Evolutionary conservation across 1,284 basidiomycete genomes (phyloP), one percentile per base, ranked within the genome.

Genomic region (Afroboletus lepidellus): DNA sequence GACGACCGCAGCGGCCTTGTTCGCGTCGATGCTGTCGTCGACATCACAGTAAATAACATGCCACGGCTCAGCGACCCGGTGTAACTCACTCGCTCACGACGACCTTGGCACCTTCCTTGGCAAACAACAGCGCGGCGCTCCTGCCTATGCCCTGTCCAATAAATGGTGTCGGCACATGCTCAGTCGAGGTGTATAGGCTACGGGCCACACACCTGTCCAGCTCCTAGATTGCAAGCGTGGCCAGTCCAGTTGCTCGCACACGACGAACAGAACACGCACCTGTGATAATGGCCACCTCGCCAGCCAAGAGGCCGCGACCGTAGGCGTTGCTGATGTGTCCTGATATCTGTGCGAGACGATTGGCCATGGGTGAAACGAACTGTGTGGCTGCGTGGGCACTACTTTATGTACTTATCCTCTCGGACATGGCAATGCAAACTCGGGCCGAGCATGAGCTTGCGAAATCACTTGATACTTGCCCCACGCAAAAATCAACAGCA

Each of bases 221-320:
- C 85, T 68, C 87, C 85, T 85, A 56, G 41, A 18, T 23, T 36
- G 16, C 25, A 15, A 25, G 45, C 12, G 16, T 16, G 29, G 50
- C 51, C n/a, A 44, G 39, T 12, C 18, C 23, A 13, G 29, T 29
- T 18, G 21, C 23, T 12, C 18, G 16, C 12, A 41, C 16, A 21
- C 23, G 5, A 16, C 8, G 21, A 16, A 21, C 3, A 13, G 13
- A 23, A 16, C 21, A 65, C 77, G 58, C 60, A 83, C 89, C 89
- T 54, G 92, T 94, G 60, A 94, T 84, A 67, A 94, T 92, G 29
- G 87, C 90, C 15, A 93, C 90, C 63, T 93, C 87, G 13, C 84
- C 88, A 8, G 77, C 78, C 42, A 92, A 74, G 43, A 92, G 72
- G 2, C 90, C 89, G 20, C 85, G 77, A 20, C 78, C 72, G 55